These are phyloP conservation scores for Thelephora ganbajun DNA, from an alignment of 768 basidiomycete genomes.

Conservation along the genomic window DNA sequence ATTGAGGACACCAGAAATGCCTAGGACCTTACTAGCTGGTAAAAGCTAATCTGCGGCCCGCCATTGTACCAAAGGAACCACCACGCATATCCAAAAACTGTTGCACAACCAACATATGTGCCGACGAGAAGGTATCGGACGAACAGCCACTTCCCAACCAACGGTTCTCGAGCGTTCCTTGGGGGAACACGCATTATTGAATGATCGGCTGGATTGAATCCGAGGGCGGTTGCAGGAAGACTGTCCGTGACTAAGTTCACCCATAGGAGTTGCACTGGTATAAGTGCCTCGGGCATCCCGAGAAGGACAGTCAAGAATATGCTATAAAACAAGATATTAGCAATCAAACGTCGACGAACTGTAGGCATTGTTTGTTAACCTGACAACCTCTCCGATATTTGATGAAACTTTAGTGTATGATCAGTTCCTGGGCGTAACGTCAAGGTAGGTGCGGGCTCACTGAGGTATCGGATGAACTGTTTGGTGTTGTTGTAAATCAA, in stretches of 20 bases:
- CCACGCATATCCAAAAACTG: slow-evolving; percentile 97
- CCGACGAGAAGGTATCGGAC: slow-evolving; percentile 93
- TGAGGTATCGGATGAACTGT: slow-evolving; percentile 98
- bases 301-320: slow-evolving; percentile 96
- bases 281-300: slow-evolving; percentile 99
- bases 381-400: slow-evolving; percentile 95
- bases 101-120: slow-evolving; percentile 85
- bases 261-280: slow-evolving; percentile 96
- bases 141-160: slow-evolving; percentile 89
- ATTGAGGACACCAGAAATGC: slow-evolving; percentile 3
- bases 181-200: slow-evolving; percentile 95
- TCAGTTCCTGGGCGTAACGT: slow-evolving; percentile 5
- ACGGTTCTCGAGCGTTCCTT: slow-evolving; percentile 77
- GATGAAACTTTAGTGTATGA: slow-evolving; percentile 50
- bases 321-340: slow-evolving; percentile 20
- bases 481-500: slow-evolving; percentile 99
- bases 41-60: slow-evolving; percentile 87
- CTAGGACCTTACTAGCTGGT: slow-evolving; percentile 63
- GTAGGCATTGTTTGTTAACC: slow-evolving; percentile 17
- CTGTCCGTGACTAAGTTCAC: slow-evolving; percentile 97
- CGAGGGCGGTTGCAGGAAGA: slow-evolving; percentile 90
- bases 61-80: slow-evolving; percentile 90
- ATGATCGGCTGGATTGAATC: slow-evolving; percentile 95
- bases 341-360: not conserved
- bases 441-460: slow-evolving; percentile 27